Base-by-base conservation (phyloP, 2,329 filamentous ascomycete genomes). In the Exophiala alcalophila region DNA sequence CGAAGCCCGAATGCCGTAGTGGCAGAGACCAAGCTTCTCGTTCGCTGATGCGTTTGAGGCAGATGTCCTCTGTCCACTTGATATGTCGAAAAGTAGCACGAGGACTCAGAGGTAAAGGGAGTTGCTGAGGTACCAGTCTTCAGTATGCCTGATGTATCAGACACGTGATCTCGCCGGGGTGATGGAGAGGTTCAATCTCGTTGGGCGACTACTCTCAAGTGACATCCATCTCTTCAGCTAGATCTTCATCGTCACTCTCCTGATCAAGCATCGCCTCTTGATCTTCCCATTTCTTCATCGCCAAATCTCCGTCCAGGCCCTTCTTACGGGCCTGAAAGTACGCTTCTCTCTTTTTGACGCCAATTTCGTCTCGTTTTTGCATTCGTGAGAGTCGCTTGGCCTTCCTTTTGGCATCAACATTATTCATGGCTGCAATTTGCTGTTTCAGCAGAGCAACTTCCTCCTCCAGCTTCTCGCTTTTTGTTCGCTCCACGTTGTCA, bases 311-410 rank as follows among this genome's bases (percentile, higher is more conserved):
- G 51, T 67, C 68, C 42, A 57, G 57, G 18, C 67, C 67, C 43
- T 61, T 64, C 48, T 65, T 70, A 48, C 70, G 67, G 3, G 65
- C 67, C 15, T 65, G 61, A 50, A 70, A 66, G 62, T 67, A 71
- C 15, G 65, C 65, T 52, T 70, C 59, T 42, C 67, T 59, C 39
- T 60, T 62, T 40, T 62, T 61, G n/a, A 56, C 46, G 23, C 63
- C 65, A n/a, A 62, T 59, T 20, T 65, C 63, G 39, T 69, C 65
- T 44, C 63, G 67, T 39, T 60, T 61, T 23, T 59, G 60, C 50
- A 63, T 62, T 5, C 59, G 61, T 29, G 54, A 51, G 21, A 65
- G 58, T 21, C 61, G 55, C 18, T 57, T 57, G 30, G 63, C 62
- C 48, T 66, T 62, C 31, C 65, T 65, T 39, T 61, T 59, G 34